phyloP scores from a whole-genome alignment of 371 early-diverging fungal species.

The Gilbertella persicaria region DNA sequence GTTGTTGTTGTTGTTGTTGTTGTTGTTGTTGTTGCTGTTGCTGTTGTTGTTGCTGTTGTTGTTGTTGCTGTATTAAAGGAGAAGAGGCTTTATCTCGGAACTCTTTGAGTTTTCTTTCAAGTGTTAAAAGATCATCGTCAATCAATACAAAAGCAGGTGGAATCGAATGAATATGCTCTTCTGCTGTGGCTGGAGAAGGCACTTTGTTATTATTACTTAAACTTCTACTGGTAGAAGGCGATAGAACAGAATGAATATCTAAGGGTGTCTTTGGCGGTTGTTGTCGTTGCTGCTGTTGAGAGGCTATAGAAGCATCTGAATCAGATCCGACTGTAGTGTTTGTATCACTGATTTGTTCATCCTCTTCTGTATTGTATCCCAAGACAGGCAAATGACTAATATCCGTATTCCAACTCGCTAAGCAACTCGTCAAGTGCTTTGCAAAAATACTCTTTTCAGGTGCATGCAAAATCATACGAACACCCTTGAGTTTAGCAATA shows the following conservation, averaged over 20 bases:
- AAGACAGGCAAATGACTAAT: conserved; percentile 43
- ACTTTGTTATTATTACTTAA: conserved; percentile 4
- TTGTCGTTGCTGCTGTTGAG: too few relatives aligned
- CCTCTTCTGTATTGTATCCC: conserved; percentile 4
- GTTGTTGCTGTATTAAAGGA: conserved; percentile 15
- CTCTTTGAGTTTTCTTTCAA: conserved; percentile 48
- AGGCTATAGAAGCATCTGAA: conserved; percentile 3
- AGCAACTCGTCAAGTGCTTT: conserved; percentile 50
- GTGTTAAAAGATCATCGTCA: conserved; percentile 58
- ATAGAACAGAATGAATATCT: neutral
- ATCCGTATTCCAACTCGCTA: conserved; percentile 53
- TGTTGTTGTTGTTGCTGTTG: conserved; percentile 3
- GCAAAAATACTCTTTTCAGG: conserved; percentile 54
- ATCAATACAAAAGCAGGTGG: conserved; percentile 64
- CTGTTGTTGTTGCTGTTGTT: conserved; percentile 5
- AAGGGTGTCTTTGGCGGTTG: conserved; percentile 1
- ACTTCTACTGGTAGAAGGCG: neutral
- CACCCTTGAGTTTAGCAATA: conserved; percentile 41
- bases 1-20: neutral
- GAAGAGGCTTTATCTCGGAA: conserved; percentile 35
- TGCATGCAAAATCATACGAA: conserved; percentile 48
- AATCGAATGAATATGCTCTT: conserved; percentile 29
- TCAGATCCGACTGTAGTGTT: conserved; percentile 9
- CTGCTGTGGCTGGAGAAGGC: conserved; percentile 33
- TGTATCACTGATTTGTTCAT: neutral